Conservation (phyloP, 352 stramenopile species). For the Phytophthora constricta region DNA sequence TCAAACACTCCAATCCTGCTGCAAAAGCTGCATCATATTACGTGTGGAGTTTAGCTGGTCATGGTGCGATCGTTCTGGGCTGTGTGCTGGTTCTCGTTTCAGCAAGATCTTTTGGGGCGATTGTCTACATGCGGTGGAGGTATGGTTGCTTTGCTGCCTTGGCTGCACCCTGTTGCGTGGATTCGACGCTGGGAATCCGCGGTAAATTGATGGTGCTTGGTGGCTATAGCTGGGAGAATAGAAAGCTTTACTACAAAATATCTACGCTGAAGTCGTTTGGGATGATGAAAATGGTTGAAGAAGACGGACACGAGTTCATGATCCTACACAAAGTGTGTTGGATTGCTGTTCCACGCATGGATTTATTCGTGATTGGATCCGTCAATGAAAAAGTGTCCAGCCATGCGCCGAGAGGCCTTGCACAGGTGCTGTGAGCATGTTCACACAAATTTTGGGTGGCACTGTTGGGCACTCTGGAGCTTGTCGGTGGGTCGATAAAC, state of each 20-base stretch:
- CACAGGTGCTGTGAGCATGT: constrained; percentile 26
- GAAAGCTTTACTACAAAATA: constrained; percentile 30
- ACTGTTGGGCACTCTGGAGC: neutral
- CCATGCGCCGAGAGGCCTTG: constrained; percentile 22
- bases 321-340: constrained; percentile 38
- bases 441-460: constrained; percentile 31
- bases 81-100: constrained; percentile 29
- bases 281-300: constrained; percentile 32
- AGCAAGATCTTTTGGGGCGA: constrained; percentile 28
- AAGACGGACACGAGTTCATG: constrained; percentile 28
- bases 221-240: constrained; percentile 31
- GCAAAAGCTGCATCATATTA: constrained; percentile 28
- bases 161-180: constrained; percentile 26
- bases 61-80: constrained; percentile 32
- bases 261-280: constrained; percentile 35
- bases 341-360: constrained; percentile 21
- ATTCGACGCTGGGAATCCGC: constrained; percentile 23
- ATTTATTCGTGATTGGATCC: constrained; percentile 35
- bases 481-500: constrained; percentile 5
- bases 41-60: constrained; percentile 40
- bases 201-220: constrained; percentile 28
- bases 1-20: constrained; percentile 11
- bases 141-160: constrained; percentile 30
- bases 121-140: constrained; percentile 18
- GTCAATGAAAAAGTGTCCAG: constrained; percentile 30